These are phyloP conservation scores for Dendrocalamus latiflorus DNA, from an alignment of 202 grass and related monocot genomes.

Conservation along the genomic window DNA sequence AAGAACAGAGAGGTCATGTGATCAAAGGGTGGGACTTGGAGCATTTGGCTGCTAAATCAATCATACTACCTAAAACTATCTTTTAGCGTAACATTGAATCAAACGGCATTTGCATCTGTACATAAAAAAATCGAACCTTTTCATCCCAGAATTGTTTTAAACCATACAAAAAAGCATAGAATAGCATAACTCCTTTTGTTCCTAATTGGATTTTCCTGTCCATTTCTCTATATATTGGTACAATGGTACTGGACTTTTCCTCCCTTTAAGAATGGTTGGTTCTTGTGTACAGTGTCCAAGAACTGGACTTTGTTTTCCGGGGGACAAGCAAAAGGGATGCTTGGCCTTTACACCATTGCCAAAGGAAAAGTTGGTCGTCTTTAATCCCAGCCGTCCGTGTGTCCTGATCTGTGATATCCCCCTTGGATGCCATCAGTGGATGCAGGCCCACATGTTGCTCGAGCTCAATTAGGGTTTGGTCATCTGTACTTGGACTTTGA, in stretches of 20 bases:
- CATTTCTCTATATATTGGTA: not conserved
- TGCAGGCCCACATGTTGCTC: slow-evolving; percentile 15
- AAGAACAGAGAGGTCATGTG: not conserved
- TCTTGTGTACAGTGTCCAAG: slow-evolving; percentile 27
- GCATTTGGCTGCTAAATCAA: not conserved
- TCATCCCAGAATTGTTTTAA: not conserved
- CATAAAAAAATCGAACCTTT: not conserved
- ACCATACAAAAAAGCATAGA: not conserved
- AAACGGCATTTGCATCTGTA: not conserved
- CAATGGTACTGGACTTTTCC: not conserved
- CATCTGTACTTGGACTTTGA: slow-evolving; percentile 29
- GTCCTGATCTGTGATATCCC: not conserved
- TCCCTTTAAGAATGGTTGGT: not conserved
- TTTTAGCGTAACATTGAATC: not conserved
- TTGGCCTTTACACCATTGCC: slow-evolving; percentile 40
- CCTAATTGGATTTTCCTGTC: not conserved
- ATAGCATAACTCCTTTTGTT: not conserved
- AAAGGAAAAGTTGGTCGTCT: not conserved
- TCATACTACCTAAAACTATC: not conserved
- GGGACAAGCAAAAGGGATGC: slow-evolving; percentile 30
- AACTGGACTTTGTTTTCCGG: slow-evolving; percentile 18
- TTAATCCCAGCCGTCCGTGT: slow-evolving; percentile 5
- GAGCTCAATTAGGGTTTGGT: not conserved
- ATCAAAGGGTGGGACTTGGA: not conserved
- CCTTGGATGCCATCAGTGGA: slow-evolving; percentile 14